Evolutionary conservation across 371 early-diverging fungal genomes (phyloP), one percentile per base, ranked within the genome.

Genomic region (Mortierella sp.): DNA sequence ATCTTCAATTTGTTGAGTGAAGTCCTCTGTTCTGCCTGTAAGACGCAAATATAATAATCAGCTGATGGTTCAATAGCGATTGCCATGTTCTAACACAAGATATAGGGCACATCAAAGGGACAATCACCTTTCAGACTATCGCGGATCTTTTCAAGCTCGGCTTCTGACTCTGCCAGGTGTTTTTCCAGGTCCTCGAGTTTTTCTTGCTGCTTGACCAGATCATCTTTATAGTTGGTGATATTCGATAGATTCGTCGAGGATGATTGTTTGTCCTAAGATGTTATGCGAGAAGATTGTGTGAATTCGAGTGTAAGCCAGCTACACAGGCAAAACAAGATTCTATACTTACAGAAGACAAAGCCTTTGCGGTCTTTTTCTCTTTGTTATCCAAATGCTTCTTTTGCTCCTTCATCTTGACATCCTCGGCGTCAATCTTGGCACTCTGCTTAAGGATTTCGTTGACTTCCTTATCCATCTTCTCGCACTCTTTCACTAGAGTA

Each of bases 311-410:
- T 29, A 44, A 37, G 19, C n/a, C n/a, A n/a, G n/a, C n/a, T 8
- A 10, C 4, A 39, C 37, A 41, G n/a, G 8, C 10, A 34, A 37
- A 25, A 24, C 3, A 50, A 28, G 27, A 51, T 22, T 2, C 31
- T 7, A 9, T 1, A 28, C 59, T 40, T 83, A 87, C 91, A 41
- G 84, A 78, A 61, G 90, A 81, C n/a, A 91, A 67, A 0, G 86
- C 65, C 50, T 87, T 86, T 45, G 79, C 78, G 5, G 84, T 51
- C 67, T 93, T 94, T 61, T 92, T 93, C 54, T 88, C 84, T 65
- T 92, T 93, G 43, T 73, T 85, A 37, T 81, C 82, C 68, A 95
- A 71, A 79, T 95, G 92, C 52, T 94, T 91, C 67, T 86, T 90
- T 45, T 89, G 88, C 66, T 94, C 95, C 53, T 88, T 86, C 39